Evolutionary conservation across 176 grass and related monocot genomes (phyloP).

Genomic region (Ananas comosus): DNA sequence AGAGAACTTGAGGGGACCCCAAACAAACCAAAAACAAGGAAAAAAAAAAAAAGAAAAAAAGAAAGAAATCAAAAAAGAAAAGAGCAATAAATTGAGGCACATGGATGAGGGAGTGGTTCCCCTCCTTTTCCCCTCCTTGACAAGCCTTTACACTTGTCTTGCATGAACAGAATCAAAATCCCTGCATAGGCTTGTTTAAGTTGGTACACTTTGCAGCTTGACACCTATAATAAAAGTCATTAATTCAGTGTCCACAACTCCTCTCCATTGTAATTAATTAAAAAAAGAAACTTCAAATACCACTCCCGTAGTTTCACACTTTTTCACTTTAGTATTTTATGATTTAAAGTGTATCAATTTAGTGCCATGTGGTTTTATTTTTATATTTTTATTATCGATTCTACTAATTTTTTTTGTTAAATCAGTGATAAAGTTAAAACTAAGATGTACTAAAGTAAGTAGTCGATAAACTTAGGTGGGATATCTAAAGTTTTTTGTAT

Average conservation of each 20-base stretch:
- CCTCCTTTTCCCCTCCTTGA: slow-evolving; percentile 31
- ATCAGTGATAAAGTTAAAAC: no score
- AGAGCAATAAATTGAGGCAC: slow-evolving; percentile 87
- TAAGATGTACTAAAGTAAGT: no score
- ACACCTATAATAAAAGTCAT: not conserved
- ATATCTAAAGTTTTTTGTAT: no score
- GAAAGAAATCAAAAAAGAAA: not conserved
- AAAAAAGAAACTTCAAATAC: no score
- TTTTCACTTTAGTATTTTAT: no score
- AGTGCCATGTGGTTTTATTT: no score
- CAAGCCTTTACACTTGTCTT: slow-evolving; percentile 36
- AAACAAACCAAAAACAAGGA: not conserved
- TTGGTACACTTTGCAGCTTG: slow-evolving; percentile 26
- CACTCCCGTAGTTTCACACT: no score
- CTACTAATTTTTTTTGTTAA: no score
- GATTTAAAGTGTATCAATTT: no score
- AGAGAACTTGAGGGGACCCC: no score
- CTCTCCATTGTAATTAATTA: not conserved
- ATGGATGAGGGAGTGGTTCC: slow-evolving; percentile 26
- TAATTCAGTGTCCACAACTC: not conserved
- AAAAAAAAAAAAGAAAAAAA: not conserved
- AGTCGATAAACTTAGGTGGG: no score
- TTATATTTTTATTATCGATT: no score
- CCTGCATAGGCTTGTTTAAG: slow-evolving; percentile 33
- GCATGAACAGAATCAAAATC: slow-evolving; percentile 30